These are phyloP conservation scores for Macrocybe gigantea DNA, from an alignment of 768 basidiomycete species.

Conservation along the genomic window DNA sequence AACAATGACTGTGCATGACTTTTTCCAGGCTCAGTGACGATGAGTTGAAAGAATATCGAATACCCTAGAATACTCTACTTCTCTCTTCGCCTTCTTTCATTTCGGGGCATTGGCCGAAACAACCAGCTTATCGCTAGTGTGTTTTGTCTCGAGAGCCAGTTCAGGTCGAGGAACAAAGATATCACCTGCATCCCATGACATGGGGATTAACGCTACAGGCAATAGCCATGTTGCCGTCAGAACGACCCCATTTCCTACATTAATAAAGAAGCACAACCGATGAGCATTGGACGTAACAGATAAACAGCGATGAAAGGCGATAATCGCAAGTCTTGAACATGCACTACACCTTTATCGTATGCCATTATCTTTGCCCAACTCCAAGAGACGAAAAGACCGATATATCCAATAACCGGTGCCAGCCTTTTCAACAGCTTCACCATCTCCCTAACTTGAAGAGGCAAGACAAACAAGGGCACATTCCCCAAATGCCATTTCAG, in stretches of 20 bases:
- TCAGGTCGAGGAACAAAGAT: conserved; percentile 24
- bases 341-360: conserved; percentile 56
- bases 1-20: too few relatives aligned
- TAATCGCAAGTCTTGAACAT: conserved; percentile 2
- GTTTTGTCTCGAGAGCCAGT: not conserved
- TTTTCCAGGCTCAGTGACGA: too few relatives aligned
- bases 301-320: not conserved
- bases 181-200: conserved; percentile 59
- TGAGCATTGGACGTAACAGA: not conserved
- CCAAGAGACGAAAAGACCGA: conserved; percentile 77
- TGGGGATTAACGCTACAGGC: conserved; percentile 69
- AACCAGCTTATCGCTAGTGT: too few relatives aligned
- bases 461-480: conserved; percentile 55
- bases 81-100: too few relatives aligned
- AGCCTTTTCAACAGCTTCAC: conserved; percentile 55
- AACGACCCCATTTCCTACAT: conserved; percentile 68
- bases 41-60: too few relatives aligned
- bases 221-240: conserved; percentile 80
- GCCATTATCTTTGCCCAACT: conserved; percentile 64
- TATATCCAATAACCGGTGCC: conserved; percentile 61
- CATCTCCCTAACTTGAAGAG: conserved; percentile 52
- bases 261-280: not conserved
- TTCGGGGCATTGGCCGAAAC: too few relatives aligned
- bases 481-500: conserved; percentile 66
- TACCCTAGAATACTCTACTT: too few relatives aligned